Base-by-base conservation (phyloP, 768 basidiomycete genomes). In the Hygrophorus pudorinus region DNA sequence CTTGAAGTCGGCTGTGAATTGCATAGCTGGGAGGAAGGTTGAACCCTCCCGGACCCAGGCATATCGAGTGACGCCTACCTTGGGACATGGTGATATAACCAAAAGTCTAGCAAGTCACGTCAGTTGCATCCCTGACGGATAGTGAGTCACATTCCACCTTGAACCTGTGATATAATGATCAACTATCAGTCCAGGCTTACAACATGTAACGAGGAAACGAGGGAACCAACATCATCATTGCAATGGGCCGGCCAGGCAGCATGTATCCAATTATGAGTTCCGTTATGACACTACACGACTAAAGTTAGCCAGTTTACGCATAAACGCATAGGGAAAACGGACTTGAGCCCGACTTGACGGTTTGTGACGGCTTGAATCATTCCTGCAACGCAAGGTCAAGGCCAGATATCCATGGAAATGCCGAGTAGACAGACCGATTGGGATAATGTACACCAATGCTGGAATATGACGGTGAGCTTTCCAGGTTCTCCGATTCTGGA, bases 191-290 rank as follows among this genome's bases (percentile, higher is more conserved):
- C n/a, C n/a, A n/a, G 20, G 41, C 17, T 33, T 38, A 13, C n/a
- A 37, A 54, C 14, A 3, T 24, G 7, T 24, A 24, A 24, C 24
- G 24, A 7, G 7, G 24, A 24, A 24, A 24, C 3, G 7, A 24
- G 24, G 24, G 24, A 7, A 24, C 24, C 3, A 87, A 87, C 67
- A 88, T 66, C 85, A 89, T 86, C 71, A 78, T 85, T 0, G 87
- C 85, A 45, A 88, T 58, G 4, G 86, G 84, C 12, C 74, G 74
- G 2, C 88, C 86, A 12, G 86, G 88, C 33, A 85, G 70, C 21
- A 73, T 76, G 53, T 86, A 88, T 43, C 87, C 87, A 20, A 87
- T 77, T 48, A 90, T 78, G 32, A 88, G 65, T 59, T 90, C 87
- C 2, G 86, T 79, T 55, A 90, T 77, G 27, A 89, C 86, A 54